Evolutionary conservation across 768 basidiomycete species (phyloP).

Genomic region (Botryobasidium botryosum): DNA sequence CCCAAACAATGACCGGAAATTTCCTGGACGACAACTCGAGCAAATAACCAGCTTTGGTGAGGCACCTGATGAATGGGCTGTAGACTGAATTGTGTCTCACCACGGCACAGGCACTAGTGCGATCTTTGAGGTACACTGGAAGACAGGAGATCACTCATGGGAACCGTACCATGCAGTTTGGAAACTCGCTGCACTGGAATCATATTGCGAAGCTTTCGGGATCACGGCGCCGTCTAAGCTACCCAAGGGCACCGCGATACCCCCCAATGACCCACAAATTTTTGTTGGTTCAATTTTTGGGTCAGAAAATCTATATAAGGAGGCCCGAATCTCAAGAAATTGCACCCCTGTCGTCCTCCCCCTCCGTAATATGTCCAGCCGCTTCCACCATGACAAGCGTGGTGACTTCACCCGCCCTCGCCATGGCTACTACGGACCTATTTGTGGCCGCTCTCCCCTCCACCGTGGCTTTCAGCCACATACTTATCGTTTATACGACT

Average conservation of each 20-base stretch:
- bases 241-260: neutral
- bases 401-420: neutral
- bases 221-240: slow-evolving; percentile 4
- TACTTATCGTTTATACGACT: too few species aligned
- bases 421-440: neutral
- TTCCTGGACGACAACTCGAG: slow-evolving; percentile 19
- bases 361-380: neutral
- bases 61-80: slow-evolving; percentile 16
- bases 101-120: slow-evolving; percentile 15
- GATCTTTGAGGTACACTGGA: slow-evolving; percentile 22
- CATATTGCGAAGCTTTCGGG: slow-evolving; percentile 21
- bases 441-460: too few species aligned
- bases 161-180: slow-evolving; percentile 17
- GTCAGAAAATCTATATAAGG: neutral
- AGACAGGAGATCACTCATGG: slow-evolving; percentile 23
- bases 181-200: too few species aligned
- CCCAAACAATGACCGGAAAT: slow-evolving; percentile 23
- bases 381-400: too few species aligned
- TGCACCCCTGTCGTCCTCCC: neutral
- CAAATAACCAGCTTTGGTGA: slow-evolving; percentile 16
- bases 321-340: neutral
- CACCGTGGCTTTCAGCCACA: too few species aligned
- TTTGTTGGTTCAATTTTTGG: neutral
- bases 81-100: slow-evolving; percentile 18
- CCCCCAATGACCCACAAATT: slow-evolving; percentile 2